These are phyloP conservation scores for Priceomyces castillae DNA, from an alignment of 805 yeast genomes.

Conservation along the genomic window DNA sequence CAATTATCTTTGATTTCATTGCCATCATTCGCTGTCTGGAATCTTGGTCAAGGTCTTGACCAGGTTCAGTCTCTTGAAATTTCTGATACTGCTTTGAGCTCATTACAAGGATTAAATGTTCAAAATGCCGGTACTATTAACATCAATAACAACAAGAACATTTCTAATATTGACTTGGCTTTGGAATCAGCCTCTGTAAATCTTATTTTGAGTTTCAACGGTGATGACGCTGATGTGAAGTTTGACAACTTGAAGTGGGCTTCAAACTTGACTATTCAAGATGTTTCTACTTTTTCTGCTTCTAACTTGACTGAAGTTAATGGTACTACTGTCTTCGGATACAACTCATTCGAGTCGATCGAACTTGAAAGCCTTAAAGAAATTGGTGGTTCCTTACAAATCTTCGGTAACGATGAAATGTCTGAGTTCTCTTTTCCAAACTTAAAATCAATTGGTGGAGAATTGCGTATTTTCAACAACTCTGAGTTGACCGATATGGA, in stretches of 20 bases:
- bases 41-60: slow-evolving; percentile 35
- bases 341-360: slow-evolving; percentile 35
- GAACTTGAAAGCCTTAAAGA: slow-evolving; percentile 28
- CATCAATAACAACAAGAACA: slow-evolving; percentile 44
- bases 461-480: slow-evolving; percentile 41
- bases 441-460: slow-evolving; percentile 39
- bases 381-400: slow-evolving; percentile 40
- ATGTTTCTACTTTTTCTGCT: slow-evolving; percentile 30
- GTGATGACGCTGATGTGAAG: slow-evolving; percentile 31
- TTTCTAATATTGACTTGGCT: slow-evolving; percentile 33
- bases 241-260: slow-evolving; percentile 40
- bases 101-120: slow-evolving; percentile 33
- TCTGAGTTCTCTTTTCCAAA: slow-evolving; percentile 25
- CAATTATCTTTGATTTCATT: slow-evolving; percentile 37
- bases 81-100: slow-evolving; percentile 41
- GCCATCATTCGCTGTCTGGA: slow-evolving; percentile 40
- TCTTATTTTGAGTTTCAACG: slow-evolving; percentile 40
- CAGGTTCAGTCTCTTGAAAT: slow-evolving; percentile 32
- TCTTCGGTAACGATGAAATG: slow-evolving; percentile 43
- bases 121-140: slow-evolving; percentile 32
- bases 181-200: slow-evolving; percentile 33
- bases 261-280: slow-evolving; percentile 44
- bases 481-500: slow-evolving; percentile 33
- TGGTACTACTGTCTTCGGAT: slow-evolving; percentile 39
- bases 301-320: slow-evolving; percentile 36